These are phyloP conservation scores for Cyamopsis tetragonoloba DNA, from an alignment of 306 rosid genomes.

Conservation along the genomic window DNA sequence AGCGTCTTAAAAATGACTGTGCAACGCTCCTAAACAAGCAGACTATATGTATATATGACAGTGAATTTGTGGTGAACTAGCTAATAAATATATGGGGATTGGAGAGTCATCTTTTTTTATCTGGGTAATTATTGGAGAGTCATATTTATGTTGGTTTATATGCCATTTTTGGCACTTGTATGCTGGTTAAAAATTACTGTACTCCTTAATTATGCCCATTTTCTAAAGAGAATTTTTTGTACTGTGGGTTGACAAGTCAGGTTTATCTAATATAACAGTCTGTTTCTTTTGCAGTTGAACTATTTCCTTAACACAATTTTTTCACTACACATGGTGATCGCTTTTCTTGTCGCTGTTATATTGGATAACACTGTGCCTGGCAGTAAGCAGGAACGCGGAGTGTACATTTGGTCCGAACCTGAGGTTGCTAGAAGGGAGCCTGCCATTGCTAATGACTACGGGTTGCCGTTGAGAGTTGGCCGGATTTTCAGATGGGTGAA, in stretches of 20 bases:
- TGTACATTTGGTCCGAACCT: conserved; percentile 84
- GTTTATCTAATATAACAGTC: not conserved
- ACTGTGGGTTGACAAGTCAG: conserved; percentile 10
- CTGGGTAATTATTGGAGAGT: not conserved
- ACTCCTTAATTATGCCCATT: not conserved
- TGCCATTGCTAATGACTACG: conserved; percentile 73
- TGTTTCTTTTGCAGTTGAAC: conserved; percentile 57
- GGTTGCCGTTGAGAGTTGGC: conserved; percentile 81
- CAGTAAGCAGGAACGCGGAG: conserved; percentile 90
- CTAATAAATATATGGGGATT: not conserved
- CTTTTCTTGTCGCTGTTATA: conserved; percentile 74
- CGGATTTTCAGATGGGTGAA: conserved; percentile 92
- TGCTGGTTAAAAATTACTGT: not conserved
- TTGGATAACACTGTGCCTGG: conserved; percentile 97
- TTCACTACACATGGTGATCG: conserved; percentile 86
- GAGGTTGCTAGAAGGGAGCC: conserved; percentile 85
- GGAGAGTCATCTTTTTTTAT: not conserved
- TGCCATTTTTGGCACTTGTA: not conserved
- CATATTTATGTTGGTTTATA: not conserved
- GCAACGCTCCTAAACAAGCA: too few species aligned
- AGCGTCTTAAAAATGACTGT: too few species aligned
- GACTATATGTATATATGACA: not conserved
- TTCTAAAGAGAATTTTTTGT: not conserved
- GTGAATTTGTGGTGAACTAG: conserved; percentile 6
- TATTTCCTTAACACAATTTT: conserved; percentile 70